A percentile compares a stretch with the other conserved stretches of the same genome.
Conservation (phyloP, 768 basidiomycete species). For the Leccinum obscurum region DNA sequence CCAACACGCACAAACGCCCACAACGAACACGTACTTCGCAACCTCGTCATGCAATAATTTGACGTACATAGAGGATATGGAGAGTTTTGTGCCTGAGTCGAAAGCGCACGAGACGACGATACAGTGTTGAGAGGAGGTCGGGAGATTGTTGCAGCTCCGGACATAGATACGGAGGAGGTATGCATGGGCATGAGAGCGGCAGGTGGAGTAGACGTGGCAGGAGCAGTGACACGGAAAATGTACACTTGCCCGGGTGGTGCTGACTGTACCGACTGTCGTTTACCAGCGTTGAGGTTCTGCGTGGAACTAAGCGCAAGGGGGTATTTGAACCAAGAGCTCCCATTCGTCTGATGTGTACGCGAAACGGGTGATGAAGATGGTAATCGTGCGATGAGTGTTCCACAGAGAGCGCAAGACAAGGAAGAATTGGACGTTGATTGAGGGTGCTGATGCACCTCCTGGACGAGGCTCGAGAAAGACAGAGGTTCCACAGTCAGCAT, state of each 20-base stretch:
- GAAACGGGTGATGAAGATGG: slow-evolving; percentile 30
- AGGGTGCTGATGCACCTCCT: slow-evolving; percentile 48
- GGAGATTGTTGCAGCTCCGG: slow-evolving; percentile 29
- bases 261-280: slow-evolving; percentile 33
- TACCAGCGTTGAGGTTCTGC: slow-evolving; percentile 16
- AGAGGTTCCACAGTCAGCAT: slow-evolving; percentile 90
- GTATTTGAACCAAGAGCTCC: slow-evolving; percentile 61
- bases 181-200: slow-evolving; percentile 22
- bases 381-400: slow-evolving; percentile 50
- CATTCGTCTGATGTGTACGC: slow-evolving; percentile 44
- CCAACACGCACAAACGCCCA: slow-evolving; percentile 87
- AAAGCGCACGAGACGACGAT: slow-evolving; percentile 44
- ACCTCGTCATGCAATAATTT: slow-evolving; percentile 83
- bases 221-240: slow-evolving; percentile 61
- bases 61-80: slow-evolving; percentile 73
- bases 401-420: slow-evolving; percentile 81
- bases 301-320: slow-evolving; percentile 38
- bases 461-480: slow-evolving; percentile 56
- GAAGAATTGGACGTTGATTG: slow-evolving; percentile 44
- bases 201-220: slow-evolving; percentile 27
- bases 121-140: slow-evolving; percentile 27
- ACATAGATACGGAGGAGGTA: slow-evolving; percentile 32
- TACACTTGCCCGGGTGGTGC: slow-evolving; percentile 50
- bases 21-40: slow-evolving; percentile 84
- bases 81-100: slow-evolving; percentile 24